Conservation (phyloP, 1,139 yeast species). For the Hyphopichia pseudoburtonii region DNA sequence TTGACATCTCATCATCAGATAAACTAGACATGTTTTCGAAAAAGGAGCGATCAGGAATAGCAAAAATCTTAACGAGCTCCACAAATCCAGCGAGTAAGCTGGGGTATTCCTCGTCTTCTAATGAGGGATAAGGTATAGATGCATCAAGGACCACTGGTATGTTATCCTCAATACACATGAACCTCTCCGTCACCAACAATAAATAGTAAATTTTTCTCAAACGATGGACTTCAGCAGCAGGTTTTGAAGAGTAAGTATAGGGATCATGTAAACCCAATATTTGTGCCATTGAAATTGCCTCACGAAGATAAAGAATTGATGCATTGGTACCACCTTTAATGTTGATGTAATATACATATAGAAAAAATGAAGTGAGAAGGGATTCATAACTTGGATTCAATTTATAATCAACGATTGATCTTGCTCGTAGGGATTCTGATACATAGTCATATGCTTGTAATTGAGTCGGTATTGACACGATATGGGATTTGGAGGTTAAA, state of each 20-base stretch:
- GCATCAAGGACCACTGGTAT: slow-evolving; percentile 39
- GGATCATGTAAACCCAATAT: slow-evolving; percentile 35
- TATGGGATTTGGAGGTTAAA: slow-evolving; percentile 23
- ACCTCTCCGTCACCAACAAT: slow-evolving; percentile 40
- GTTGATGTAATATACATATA: slow-evolving; percentile 37
- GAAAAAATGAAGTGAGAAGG: slow-evolving; percentile 36
- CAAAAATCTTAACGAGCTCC: slow-evolving; percentile 29
- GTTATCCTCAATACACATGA: slow-evolving; percentile 38
- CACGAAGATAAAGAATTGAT: slow-evolving; percentile 37
- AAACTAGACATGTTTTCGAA: slow-evolving; percentile 11
- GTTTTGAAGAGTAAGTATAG: slow-evolving; percentile 22
- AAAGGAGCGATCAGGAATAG: slow-evolving; percentile 21
- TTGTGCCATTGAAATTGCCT: slow-evolving; percentile 42
- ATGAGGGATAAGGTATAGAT: slow-evolving; percentile 32
- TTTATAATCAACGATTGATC: slow-evolving; percentile 27
- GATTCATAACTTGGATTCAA: slow-evolving; percentile 30
- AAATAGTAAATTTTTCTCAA: slow-evolving; percentile 36
- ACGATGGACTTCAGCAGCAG: slow-evolving; percentile 34
- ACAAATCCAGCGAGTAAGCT: slow-evolving; percentile 32
- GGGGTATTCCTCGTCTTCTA: slow-evolving; percentile 37
- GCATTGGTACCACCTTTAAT: slow-evolving; percentile 26
- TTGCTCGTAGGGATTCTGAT: slow-evolving; percentile 28
- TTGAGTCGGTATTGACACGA: slow-evolving; percentile 23
- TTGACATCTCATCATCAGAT: neutral
- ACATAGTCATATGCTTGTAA: slow-evolving; percentile 26